Evolutionary conservation across 164 flowering plant genomes (phyloP).

Genomic region (Malania oleifera): DNA sequence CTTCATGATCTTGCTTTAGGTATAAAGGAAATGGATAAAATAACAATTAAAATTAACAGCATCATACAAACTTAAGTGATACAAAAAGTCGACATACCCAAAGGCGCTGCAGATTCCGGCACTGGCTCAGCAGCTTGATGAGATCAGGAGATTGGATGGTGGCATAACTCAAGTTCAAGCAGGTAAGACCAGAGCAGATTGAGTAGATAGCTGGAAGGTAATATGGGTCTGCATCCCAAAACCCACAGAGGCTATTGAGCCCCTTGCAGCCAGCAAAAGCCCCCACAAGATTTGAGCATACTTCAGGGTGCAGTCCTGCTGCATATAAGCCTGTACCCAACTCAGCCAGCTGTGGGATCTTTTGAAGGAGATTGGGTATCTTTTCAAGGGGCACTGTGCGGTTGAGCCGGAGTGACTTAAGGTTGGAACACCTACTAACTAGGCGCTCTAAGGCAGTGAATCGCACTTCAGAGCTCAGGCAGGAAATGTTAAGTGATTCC

Average conservation of each 20-base stretch:
- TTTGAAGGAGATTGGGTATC: conserved; percentile 50
- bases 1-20: too few relatives aligned
- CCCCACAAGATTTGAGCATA: conserved; percentile 43
- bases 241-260: conserved; percentile 78
- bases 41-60: too few relatives aligned
- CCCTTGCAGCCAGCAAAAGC: conserved; percentile 68
- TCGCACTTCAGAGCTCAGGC: conserved; percentile 65
- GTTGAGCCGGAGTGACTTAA: conserved; percentile 67
- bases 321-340: conserved; percentile 73
- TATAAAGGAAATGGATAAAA: too few relatives aligned
- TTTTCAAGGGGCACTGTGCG: conserved; percentile 77
- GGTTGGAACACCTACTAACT: conserved; percentile 66
- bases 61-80: too few relatives aligned
- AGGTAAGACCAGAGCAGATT: conserved; percentile 55
- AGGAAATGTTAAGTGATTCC: conserved; percentile 71
- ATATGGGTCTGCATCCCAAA: conserved; percentile 71
- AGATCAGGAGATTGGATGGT: conserved; percentile 53
- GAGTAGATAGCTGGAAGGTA: conserved; percentile 62
- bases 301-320: conserved; percentile 57
- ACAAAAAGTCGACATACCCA: conserved; percentile 41
- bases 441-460: conserved; percentile 76
- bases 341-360: conserved; percentile 78
- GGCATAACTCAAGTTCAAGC: conserved; percentile 77
- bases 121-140: conserved; percentile 54
- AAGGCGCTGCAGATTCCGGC: conserved; percentile 60